Base-by-base conservation (phyloP, 495 filamentous ascomycete genomes). In the Emericellopsis terricola region DNA sequence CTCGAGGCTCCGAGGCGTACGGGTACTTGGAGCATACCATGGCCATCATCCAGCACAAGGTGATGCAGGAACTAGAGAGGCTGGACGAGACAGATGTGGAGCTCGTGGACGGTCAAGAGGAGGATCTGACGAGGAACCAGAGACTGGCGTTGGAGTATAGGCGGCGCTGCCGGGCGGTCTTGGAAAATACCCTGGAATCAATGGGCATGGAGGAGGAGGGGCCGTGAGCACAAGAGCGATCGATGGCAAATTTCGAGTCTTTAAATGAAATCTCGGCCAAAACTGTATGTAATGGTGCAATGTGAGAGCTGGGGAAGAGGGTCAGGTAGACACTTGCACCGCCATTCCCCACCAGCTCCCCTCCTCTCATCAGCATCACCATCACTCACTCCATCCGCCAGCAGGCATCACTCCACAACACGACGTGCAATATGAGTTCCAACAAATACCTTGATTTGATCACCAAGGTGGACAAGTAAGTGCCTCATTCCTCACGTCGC, bases 91-190 rank as follows among this genome's bases (percentile, higher is more conserved):
- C 51, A 11, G 50, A 55, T 14, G 27, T 27, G 16, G 43, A 47
- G 15, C 53, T 50, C 9, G 46, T 47, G 3, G 42, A 34, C 8
- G 59, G 51, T 7, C 38, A 14, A 3, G 36, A 23, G 1, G 28
- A 24, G 0, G 34, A 31, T 19, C 23, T 30, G 15, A 57, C 55
- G 33, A 39, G 37, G 9, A 63, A 62, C 34, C 60, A 62, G 42
- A 27, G 45, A 30, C 43, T 65, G 4, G 59, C 56, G 20, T 8
- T 52, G n/a, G 31, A 41, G 4, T 63, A 65, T 40, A 41, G 61
- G 34, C 32, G 35, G 19, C 56, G 58, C 40, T 65, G 53, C 36
- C 43, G 42, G 33, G 52, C 46, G 35, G 60, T 62, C 8, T 27
- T 61, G 23, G 42, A 48, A 16, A 46, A 40, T n/a, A 43, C 44